A percentile compares a stretch with the other conserved stretches of the same genome.
Conservation (phyloP, 1,284 basidiomycete genomes). For the Phenoliferia sp. region DNA sequence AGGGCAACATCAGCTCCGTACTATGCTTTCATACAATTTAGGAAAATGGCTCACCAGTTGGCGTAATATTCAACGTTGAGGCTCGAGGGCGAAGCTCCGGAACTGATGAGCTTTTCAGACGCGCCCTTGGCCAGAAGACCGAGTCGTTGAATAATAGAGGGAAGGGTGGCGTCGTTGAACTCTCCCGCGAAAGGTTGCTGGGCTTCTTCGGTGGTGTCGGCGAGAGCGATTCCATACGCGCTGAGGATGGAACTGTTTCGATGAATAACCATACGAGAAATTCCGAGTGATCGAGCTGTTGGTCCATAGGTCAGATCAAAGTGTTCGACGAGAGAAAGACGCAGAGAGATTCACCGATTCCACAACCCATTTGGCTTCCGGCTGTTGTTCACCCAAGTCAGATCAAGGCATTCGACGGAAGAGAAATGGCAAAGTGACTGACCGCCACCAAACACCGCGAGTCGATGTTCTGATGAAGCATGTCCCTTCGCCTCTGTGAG, state of each 20-base stretch:
- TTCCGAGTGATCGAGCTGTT: constrained; percentile 63
- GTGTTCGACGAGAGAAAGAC: too few species aligned
- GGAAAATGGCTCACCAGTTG: constrained; percentile 15
- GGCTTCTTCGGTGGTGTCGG: constrained; percentile 42
- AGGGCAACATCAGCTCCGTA: background rate
- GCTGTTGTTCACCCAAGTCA: too few species aligned
- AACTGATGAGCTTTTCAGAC: constrained; percentile 5
- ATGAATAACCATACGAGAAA: constrained; percentile 80
- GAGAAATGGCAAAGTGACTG: background rate
- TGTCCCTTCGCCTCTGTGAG: constrained; percentile 34
- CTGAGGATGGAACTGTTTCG: constrained; percentile 51
- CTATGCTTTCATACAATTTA: background rate
- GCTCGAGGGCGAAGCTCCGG: constrained; percentile 9
- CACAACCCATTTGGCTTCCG: constrained; percentile 83
- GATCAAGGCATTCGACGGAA: constrained; percentile 32
- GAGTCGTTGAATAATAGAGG: constrained; percentile 19
- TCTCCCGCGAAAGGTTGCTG: constrained; percentile 62
- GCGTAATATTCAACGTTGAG: constrained; percentile 23
- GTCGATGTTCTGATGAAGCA: constrained; percentile 24
- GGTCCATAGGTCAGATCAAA: too few species aligned
- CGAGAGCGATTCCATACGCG: constrained; percentile 72
- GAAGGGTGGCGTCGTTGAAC: constrained; percentile 11
- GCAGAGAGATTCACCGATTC: too few species aligned
- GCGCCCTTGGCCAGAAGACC: constrained; percentile 5
- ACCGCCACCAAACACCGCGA: background rate